Percentiles rank a stretch among this genome's conserved stretches.
phyloP scores from a whole-genome alignment of 2,329 filamentous ascomycete genomes.

The Microdochium bolleyi region DNA sequence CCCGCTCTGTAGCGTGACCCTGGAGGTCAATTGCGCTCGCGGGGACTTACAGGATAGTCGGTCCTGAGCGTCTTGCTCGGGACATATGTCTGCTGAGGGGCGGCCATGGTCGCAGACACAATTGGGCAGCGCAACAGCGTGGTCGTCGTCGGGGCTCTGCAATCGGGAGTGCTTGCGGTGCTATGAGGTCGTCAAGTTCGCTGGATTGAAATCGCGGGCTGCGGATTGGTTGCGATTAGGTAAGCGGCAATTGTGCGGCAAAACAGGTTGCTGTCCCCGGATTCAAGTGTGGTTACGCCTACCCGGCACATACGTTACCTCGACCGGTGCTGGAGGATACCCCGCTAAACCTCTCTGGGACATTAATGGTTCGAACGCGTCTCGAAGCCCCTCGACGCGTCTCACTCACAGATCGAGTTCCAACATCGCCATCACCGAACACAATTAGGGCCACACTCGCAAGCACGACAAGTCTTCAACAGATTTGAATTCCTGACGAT shows the following conservation, averaged over 20 bases:
- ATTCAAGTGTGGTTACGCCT: not conserved
- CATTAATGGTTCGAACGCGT: not conserved
- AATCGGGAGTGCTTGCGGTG: not conserved
- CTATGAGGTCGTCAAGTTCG: conserved; percentile 5
- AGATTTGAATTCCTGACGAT: not conserved
- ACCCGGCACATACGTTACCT: not conserved
- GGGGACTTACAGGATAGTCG: conserved; percentile 72
- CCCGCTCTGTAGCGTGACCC: not conserved
- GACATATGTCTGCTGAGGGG: conserved; percentile 39
- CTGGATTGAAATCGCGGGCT: conserved; percentile 17
- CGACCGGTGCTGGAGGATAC: not conserved
- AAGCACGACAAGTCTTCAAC: too few species aligned
- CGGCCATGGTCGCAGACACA: conserved; percentile 11
- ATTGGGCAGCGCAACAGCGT: conserved; percentile 15
- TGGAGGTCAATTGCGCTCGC: conserved; percentile 9
- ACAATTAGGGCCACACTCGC: too few species aligned
- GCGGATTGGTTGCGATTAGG: conserved; percentile 11
- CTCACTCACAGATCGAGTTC: not conserved
- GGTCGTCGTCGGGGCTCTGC: not conserved
- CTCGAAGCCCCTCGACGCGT: not conserved
- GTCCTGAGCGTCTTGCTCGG: conserved; percentile 74
- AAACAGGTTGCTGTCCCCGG: not conserved
- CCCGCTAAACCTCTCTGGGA: not conserved
- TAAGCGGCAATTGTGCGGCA: conserved; percentile 19
- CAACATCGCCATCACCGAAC: too few species aligned